These are phyloP conservation scores for Pseudogymnoascus sp. DNA, from an alignment of 2,329 filamentous ascomycete genomes.

Conservation along the genomic window DNA sequence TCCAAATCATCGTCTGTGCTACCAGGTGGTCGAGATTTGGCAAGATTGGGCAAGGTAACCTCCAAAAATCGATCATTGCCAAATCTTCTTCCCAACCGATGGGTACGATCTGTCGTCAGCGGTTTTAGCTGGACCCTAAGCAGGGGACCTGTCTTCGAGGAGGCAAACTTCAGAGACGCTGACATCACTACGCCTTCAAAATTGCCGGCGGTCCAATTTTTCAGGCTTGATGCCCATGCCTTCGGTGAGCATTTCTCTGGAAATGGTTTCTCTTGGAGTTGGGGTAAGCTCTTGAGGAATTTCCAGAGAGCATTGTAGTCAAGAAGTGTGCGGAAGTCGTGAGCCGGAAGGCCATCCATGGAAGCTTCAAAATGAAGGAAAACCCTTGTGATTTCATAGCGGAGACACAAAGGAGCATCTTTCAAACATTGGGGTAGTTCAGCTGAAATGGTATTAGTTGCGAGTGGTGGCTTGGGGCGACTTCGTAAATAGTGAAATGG, in stretches of 20 bases:
- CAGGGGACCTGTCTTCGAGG: conserved; percentile 28
- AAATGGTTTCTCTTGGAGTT: conserved; percentile 37
- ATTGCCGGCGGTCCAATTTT: conserved; percentile 16
- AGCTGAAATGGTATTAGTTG: conserved; percentile 12
- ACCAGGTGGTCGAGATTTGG: conserved; percentile 22
- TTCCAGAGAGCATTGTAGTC: conserved; percentile 38
- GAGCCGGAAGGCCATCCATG: conserved; percentile 11
- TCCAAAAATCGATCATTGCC: conserved; percentile 52
- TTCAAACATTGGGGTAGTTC: conserved; percentile 17
- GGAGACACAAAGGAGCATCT: conserved; percentile 15
- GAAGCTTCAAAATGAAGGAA: conserved; percentile 21
- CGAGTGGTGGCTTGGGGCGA: neutral
- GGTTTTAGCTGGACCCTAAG: conserved; percentile 41
- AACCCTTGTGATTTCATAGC: conserved; percentile 26
- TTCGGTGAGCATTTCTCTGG: conserved; percentile 37
- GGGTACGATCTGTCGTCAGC: conserved; percentile 38
- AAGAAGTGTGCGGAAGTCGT: conserved; percentile 6
- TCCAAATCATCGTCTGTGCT: conserved; percentile 27
- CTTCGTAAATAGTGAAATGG: neutral
- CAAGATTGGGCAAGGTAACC: conserved; percentile 40
- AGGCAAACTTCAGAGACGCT: conserved; percentile 32
- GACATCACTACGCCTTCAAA: conserved; percentile 38
- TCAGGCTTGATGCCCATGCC: conserved; percentile 33
- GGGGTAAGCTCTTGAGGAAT: conserved; percentile 30
- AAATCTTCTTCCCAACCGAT: conserved; percentile 46